phyloP scores from a whole-genome alignment of 2,329 filamentous ascomycete species.

The Epichloe brachyelytri region DNA sequence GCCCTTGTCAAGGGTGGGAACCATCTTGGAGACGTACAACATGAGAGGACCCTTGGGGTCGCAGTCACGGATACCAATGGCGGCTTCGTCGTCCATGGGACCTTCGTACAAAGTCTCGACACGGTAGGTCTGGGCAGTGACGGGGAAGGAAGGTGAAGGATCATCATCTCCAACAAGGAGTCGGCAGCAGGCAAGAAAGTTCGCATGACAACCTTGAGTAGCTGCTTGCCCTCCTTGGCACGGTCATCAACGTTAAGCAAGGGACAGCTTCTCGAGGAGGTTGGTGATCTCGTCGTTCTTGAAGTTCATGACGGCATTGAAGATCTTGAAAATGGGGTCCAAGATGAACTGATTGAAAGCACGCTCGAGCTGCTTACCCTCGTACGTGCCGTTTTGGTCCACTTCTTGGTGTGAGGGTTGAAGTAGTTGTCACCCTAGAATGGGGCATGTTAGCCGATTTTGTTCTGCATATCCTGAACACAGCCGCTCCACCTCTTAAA shows the following conservation, averaged over 20 bases:
- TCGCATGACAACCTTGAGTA: slow-evolving; percentile 96
- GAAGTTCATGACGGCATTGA: slow-evolving; percentile 93
- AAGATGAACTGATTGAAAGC: slow-evolving; percentile 99
- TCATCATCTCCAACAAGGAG: slow-evolving; percentile 99
- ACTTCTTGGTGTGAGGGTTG: slow-evolving; percentile 99
- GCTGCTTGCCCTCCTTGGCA: slow-evolving; percentile 91
- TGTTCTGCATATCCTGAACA: not conserved
- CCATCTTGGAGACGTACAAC: slow-evolving; percentile 99
- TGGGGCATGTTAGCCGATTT: slow-evolving; percentile 9
- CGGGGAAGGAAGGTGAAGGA: slow-evolving; percentile 93
- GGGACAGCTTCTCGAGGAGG: slow-evolving; percentile 83
- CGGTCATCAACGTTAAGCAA: slow-evolving; percentile 76
- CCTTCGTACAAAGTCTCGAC: slow-evolving; percentile 98
- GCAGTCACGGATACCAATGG: slow-evolving; percentile 96
- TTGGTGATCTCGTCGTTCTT: slow-evolving; percentile 82
- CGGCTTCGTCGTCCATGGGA: slow-evolving; percentile 80
- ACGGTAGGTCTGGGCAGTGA: slow-evolving; percentile 95
- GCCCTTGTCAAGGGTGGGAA: slow-evolving; percentile 98
- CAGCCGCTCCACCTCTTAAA: too few species aligned
- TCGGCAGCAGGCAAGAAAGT: slow-evolving; percentile 98
- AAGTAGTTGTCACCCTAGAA: slow-evolving; percentile 87
- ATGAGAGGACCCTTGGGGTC: slow-evolving; percentile 97
- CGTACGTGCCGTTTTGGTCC: slow-evolving; percentile 77
- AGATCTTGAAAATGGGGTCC: slow-evolving; percentile 99
- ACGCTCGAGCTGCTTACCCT: slow-evolving; percentile 88